Base-by-base conservation (phyloP, 1,139 yeast species). In the Arxiozyma telluris region DNA sequence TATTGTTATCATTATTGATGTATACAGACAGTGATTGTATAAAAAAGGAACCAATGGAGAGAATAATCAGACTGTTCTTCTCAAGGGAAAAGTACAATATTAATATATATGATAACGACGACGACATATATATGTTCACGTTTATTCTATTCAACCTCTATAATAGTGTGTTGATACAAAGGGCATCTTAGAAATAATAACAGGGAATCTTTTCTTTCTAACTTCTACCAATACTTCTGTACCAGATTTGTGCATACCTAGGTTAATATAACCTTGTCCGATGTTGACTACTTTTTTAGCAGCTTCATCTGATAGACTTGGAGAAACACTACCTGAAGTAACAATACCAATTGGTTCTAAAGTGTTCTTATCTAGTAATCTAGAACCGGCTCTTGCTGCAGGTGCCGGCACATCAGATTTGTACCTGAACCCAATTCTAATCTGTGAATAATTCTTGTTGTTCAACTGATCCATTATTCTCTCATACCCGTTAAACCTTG, bases 251-350 rank as follows among this genome's bases (percentile, higher is more conserved):
- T 80, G 77, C 64, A 74, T 76, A n/a, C 81, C 82, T 64, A 88
- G 84, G 58, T 86, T 79, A 45, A 93, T 79, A 71, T 88, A 93
- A 7, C 87, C 96, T 79, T 91, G 96, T 25, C 96, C 97, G 56
- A 93, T 85, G 67, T 93, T 93, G 38, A 72, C 57, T 3, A 22
- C 42, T 15, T 48, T 41, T 22, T 49, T 45, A n/a, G 39, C 38
- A 15, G 50, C 41, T 3, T 47, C 55, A 60, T 72, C 70, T 50
- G 84, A 86, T 55, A 85, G 73, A 15, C 91, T 81, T 44, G 98
- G 98, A 12, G 96, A 86, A 56, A 93, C 84, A 56, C 93, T 83
- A 5, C 98, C 98, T 0, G 96, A 88, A 15, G 96, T 88, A 51
- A 91, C 83, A 50, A 70, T 72, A 23, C 98, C 98, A 49, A 91